These are phyloP conservation scores for Mollisiaceae sp. DNA, from an alignment of 2,329 filamentous ascomycete genomes.

Conservation along the genomic window DNA sequence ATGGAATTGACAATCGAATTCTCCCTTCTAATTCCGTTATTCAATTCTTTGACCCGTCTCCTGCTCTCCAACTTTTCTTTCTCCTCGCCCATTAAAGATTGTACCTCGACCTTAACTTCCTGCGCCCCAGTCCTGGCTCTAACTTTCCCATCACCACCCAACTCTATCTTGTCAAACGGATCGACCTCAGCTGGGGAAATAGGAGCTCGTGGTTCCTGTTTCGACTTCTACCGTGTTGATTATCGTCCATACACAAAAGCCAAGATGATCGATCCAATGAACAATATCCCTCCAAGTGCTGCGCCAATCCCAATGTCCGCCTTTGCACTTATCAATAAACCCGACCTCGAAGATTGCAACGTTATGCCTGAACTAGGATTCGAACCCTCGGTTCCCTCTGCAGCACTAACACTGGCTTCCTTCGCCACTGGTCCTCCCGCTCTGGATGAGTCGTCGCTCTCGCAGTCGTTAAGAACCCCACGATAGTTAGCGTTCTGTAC, in stretches of 20 bases:
- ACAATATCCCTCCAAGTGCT: neutral
- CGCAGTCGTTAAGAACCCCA: neutral
- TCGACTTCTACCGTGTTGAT: neutral
- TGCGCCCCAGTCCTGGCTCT: no score
- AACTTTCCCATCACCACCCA: neutral
- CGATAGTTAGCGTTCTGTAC: neutral
- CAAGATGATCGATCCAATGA: neutral
- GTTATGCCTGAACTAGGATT: neutral
- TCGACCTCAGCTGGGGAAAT: neutral
- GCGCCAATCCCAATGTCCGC: slow-evolving; percentile 11
- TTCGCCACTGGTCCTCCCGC: neutral
- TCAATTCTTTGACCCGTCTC: slow-evolving; percentile 1
- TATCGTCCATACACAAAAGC: slow-evolving; percentile 3
- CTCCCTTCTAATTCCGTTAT: neutral
- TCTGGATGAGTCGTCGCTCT: neutral
- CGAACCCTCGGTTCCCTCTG: neutral
- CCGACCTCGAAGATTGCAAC: neutral
- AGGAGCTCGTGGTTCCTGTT: no score
- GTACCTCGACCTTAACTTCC: neutral
- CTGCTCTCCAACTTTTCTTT: slow-evolving; percentile 11
- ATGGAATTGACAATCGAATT: neutral
- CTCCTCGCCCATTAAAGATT: neutral
- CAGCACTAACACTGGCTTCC: neutral
- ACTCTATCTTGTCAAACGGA: neutral
- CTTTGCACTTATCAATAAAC: neutral